phyloP scores from a whole-genome alignment of 2,329 filamentous ascomycete genomes.

The Colletotrichum caudatum region DNA sequence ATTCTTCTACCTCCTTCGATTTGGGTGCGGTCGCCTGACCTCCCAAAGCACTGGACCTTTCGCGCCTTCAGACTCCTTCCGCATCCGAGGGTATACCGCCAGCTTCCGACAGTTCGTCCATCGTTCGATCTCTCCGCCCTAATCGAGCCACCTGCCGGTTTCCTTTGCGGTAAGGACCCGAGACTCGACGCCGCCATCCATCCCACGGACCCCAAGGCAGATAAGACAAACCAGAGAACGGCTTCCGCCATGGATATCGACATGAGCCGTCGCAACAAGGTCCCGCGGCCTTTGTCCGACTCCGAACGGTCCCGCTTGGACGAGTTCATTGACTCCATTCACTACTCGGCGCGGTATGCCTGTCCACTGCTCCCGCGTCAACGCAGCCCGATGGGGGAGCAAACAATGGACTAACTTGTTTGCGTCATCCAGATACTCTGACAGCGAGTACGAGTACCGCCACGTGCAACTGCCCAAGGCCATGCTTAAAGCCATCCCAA shows the following conservation, averaged over 20 bases:
- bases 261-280: conserved; percentile 85
- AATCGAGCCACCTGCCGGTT: conserved; percentile 27
- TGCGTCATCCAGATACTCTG: conserved; percentile 78
- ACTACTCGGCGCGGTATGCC: conserved; percentile 88
- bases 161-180: conserved; percentile 29
- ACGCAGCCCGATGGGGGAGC: conserved; percentile 5
- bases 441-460: conserved; percentile 94
- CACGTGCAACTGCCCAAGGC: conserved; percentile 98
- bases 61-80: conserved; percentile 24
- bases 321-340: conserved; percentile 92
- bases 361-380: conserved; percentile 5
- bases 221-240: conserved; percentile 24
- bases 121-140: conserved; percentile 20
- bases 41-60: conserved; percentile 22
- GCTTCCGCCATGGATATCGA: conserved; percentile 71
- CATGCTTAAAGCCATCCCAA: conserved; percentile 97
- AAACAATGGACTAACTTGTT: conserved; percentile 8
- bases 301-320: conserved; percentile 85
- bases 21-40: conserved; percentile 37
- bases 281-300: conserved; percentile 83
- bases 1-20: conserved; percentile 9
- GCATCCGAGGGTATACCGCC: conserved; percentile 26
- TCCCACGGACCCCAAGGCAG: conserved; percentile 22
- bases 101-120: conserved; percentile 15
- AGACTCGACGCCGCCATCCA: conserved; percentile 36